Evolutionary conservation across 192 early-diverging fungal genomes (phyloP), one percentile per base, ranked within the genome.

Genomic region (Umbelopsis vinacea): DNA sequence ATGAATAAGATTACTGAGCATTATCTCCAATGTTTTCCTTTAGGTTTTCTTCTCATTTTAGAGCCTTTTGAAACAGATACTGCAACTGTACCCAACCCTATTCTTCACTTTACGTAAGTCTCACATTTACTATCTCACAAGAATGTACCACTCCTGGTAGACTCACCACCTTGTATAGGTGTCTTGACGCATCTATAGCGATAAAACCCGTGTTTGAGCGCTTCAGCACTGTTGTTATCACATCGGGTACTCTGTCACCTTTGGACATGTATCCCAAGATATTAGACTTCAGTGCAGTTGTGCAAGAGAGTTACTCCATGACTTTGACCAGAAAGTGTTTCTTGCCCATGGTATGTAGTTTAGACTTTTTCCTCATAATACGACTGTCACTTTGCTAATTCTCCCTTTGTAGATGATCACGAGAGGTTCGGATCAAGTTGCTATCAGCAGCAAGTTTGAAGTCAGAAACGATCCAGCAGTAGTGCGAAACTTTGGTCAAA

Each of bases 381-480:
- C 0, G 2, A 8, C 11, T 63, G 14, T 2, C 2, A 19, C 12
- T 37, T 46, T 8, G 17, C 45, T 37, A 23, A 3, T 37, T 6
- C n/a, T 22, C 14, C 10, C 0, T 76, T 12, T 45, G 6, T 66
- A 89, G 87, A 86, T 94, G 19, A 93, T 99, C 35, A 98, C 97
- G 2, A 88, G 97, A 70, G 98, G 98, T 46, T 94, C 93, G 72
- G 98, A 99, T 83, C 98, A 99, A 82, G 98, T 98, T 1, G 95
- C 97, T 0, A 90, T 99, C 46, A 96, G 94, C 79, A 95, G 93
- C 68, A 97, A 97, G 78, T 98, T 99, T 72, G 96, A 99, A 81
- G 98, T 99, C 46, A 88, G 98, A 69, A 98, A 96, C 74, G 98
- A 99, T 81, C 90, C 96, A 40, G 98, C 98, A 0, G 97, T 99